Base-by-base conservation (phyloP, 1,139 yeast genomes). In the Sugiyamaella castrensis region DNA sequence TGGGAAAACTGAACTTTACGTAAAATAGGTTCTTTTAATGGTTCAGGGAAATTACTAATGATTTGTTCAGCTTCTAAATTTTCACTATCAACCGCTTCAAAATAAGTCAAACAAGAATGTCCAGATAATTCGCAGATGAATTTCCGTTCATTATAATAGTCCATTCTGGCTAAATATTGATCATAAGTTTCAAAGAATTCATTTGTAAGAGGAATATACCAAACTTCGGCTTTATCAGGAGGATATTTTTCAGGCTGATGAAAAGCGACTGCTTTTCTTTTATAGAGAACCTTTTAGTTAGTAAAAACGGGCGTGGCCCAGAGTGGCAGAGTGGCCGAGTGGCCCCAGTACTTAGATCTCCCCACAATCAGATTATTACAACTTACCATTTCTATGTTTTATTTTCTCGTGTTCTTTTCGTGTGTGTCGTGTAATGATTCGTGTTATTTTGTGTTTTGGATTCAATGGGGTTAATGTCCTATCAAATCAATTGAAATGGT, bases 61-160 rank as follows among this genome's bases (percentile, higher is more conserved):
- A 91, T 89, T 54, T 79, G 82, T 45, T 63, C 59, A 6, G 69
- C 41, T 36, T 46, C 49, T 13, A 43, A 8, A 15, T 16, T 40
- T 69, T 92, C 98, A 57, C 87, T 82, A 52, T 82, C 80, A 43
- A 80, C 73, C 0, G 98, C 98, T 62, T 92, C 95, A 65, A 89
- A 89, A 65, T 80, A 92, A 0, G 96, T 87, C 51, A 91, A 74
- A 61, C 95, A 85, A 15, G 96, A 85, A 61, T 89, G 88, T 26
- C 98, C 98, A 0, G 97, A 88, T 49, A 92, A 84, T 70, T 92
- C 98, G 71, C 98, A 92, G 6, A 89, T 95, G 69, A 92, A 92
- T 65, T 87, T 85, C 57, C 81, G 80, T 52, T 60, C 62, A 40
- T 57, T 59, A 58, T 70, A 71, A 55, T 68, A 71, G 53, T 71